phyloP scores from a whole-genome alignment of 2,329 filamentous ascomycete genomes.

The Stagonosporopsis cucurbitacearum region DNA sequence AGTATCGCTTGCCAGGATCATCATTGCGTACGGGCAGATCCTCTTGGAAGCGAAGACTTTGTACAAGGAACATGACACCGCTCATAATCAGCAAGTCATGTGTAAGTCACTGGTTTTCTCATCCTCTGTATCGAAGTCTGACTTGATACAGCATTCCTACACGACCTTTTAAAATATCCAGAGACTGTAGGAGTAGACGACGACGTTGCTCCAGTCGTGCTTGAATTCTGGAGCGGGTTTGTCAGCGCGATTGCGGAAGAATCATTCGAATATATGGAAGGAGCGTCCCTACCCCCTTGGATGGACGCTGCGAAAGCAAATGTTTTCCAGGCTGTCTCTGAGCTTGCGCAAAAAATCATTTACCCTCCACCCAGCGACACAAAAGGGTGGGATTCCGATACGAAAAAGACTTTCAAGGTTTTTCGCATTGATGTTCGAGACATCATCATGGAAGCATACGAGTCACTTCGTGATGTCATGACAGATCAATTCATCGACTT shows the following conservation, averaged over 20 bases:
- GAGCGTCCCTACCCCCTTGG: constrained; percentile 58
- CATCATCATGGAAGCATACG: constrained; percentile 74
- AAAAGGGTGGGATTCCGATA: constrained; percentile 72
- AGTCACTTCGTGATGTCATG: constrained; percentile 56
- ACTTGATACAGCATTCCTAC: constrained; percentile 55
- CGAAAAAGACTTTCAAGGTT: constrained; percentile 71
- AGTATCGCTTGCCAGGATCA: constrained; percentile 43
- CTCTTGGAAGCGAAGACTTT: constrained; percentile 42
- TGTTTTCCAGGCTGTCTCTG: constrained; percentile 69
- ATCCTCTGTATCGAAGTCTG: constrained; percentile 3
- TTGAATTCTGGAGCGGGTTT: constrained; percentile 84
- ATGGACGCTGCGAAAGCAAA: constrained; percentile 64
- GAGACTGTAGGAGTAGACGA: constrained; percentile 76
- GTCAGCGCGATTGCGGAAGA: constrained; percentile 71
- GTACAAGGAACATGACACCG: constrained; percentile 57
- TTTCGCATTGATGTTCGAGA: constrained; percentile 82
- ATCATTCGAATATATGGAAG: constrained; percentile 42
- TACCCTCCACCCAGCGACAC: constrained; percentile 67
- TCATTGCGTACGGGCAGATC: constrained; percentile 46
- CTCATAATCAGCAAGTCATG: constrained; percentile 45
- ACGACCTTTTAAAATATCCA: constrained; percentile 68
- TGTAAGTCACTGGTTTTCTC: constrained; percentile 31
- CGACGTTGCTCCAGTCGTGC: constrained; percentile 72
- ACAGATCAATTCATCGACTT: constrained; percentile 57
- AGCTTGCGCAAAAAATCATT: constrained; percentile 72